Evolutionary conservation across 2,329 filamentous ascomycete species (phyloP).

Genomic region (Aspergillus viridinutans): DNA sequence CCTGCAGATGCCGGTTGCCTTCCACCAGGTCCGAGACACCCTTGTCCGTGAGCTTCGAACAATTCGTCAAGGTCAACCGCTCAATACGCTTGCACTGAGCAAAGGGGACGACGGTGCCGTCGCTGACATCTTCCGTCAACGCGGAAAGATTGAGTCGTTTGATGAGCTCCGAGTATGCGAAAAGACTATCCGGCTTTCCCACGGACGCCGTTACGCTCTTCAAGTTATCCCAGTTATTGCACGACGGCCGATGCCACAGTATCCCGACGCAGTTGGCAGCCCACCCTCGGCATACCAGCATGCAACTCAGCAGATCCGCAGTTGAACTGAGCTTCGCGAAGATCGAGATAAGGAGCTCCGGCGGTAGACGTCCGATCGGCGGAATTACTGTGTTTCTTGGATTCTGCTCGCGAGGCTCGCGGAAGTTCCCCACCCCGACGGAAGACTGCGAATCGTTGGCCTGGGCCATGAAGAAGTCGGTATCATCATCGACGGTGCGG

Average conservation of each 20-base stretch:
- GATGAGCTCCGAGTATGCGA: constrained; percentile 84
- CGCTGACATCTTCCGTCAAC: constrained; percentile 71
- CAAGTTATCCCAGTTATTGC: constrained; percentile 80
- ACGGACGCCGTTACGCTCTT: constrained; percentile 76
- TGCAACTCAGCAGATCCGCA: constrained; percentile 75
- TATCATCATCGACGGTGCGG: constrained; percentile 74
- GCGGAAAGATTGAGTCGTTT: constrained; percentile 86
- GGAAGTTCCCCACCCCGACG: constrained; percentile 72
- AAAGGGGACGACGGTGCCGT: constrained; percentile 82
- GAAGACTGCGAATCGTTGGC: constrained; percentile 90
- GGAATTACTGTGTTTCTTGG: constrained; percentile 31
- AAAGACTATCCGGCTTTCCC: constrained; percentile 68
- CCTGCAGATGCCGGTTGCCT: constrained; percentile 75
- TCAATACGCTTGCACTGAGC: constrained; percentile 85
- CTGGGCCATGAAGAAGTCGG: constrained; percentile 81
- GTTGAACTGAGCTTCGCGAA: constrained; percentile 78
- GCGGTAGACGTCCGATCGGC: constrained; percentile 79
- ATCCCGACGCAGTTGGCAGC: constrained; percentile 86
- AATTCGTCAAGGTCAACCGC: constrained; percentile 87
- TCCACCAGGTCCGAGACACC: constrained; percentile 76
- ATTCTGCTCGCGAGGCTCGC: constrained; percentile 66
- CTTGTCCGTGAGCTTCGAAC: constrained; percentile 75
- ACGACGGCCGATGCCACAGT: constrained; percentile 90
- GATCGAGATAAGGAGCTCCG: constrained; percentile 89
- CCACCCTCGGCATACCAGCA: constrained; percentile 94